phyloP scores from a whole-genome alignment of 441 rosid genomes.

The Isatis lusitanica region DNA sequence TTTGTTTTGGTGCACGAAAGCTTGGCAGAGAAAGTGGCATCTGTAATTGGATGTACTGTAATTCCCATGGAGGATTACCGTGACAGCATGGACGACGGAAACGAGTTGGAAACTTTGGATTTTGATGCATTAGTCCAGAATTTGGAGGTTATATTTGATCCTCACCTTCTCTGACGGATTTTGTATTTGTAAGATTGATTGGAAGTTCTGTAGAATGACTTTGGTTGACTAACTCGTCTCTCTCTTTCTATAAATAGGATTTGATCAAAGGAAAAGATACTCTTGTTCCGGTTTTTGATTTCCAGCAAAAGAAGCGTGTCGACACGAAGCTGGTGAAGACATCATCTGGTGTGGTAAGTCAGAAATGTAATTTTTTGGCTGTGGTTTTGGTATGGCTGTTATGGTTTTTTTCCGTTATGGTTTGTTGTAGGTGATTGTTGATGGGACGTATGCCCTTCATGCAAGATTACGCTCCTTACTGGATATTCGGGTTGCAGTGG shows the following conservation, averaged over 20 bases:
- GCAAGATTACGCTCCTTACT: slow-evolving; percentile 91
- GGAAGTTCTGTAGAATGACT: slow-evolving; percentile 7
- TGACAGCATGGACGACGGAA: slow-evolving; percentile 74
- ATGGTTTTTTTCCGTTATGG: slow-evolving; percentile 18
- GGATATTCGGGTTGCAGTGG: slow-evolving; percentile 99
- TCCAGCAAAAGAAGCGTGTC: slow-evolving; percentile 70
- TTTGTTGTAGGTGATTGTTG: slow-evolving; percentile 80
- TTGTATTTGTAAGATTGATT: not conserved
- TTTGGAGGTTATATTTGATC: slow-evolving; percentile 67
- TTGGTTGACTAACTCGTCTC: slow-evolving; percentile 8
- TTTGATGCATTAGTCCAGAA: slow-evolving; percentile 77
- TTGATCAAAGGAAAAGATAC: slow-evolving; percentile 77
- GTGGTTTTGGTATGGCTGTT: slow-evolving; percentile 13
- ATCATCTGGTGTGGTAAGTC: slow-evolving; percentile 81
- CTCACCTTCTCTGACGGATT: not conserved
- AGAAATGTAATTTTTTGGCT: slow-evolving; percentile 19
- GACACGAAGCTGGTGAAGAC: slow-evolving; percentile 63
- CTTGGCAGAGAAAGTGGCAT: slow-evolving; percentile 96
- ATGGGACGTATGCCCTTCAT: slow-evolving; percentile 96
- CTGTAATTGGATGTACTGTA: slow-evolving; percentile 91
- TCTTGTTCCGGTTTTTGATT: slow-evolving; percentile 80
- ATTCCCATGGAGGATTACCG: slow-evolving; percentile 96
- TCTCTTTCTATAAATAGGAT: slow-evolving; percentile 60
- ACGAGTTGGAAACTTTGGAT: slow-evolving; percentile 84
- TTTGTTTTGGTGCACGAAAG: slow-evolving; percentile 47